These are phyloP conservation scores for Hypoxylon intermedium DNA, from an alignment of 495 filamentous ascomycete genomes.

Conservation along the genomic window DNA sequence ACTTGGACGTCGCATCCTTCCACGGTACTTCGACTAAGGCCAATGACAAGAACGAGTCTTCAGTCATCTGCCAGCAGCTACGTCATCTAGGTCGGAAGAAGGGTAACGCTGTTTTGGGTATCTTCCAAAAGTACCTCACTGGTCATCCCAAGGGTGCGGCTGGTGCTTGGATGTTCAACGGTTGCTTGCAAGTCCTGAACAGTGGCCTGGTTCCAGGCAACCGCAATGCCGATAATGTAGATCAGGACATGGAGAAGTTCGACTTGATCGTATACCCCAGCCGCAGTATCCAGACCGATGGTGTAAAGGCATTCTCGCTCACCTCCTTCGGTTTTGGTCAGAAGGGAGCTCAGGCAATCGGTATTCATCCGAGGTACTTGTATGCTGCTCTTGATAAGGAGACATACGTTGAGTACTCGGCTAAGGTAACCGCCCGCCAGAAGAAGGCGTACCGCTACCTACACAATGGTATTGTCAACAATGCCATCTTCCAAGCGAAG, in stretches of 20 bases:
- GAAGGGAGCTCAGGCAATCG: conserved; percentile 97
- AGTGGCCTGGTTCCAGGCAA: conserved; percentile 94
- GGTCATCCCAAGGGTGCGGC: conserved; percentile 99
- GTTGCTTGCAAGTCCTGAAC: conserved; percentile 92
- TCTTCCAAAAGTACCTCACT: conserved; percentile 99
- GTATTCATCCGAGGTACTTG: conserved; percentile 94
- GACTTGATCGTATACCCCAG: conserved; percentile 98
- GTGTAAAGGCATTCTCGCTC: conserved; percentile 96
- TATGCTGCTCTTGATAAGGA: conserved; percentile 91
- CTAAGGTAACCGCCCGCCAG: conserved; percentile 88
- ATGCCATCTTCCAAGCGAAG: conserved; percentile 97
- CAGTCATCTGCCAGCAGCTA: conserved; percentile 96
- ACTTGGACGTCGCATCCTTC: conserved; percentile 94
- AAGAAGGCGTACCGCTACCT: conserved; percentile 98
- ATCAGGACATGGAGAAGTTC: conserved; percentile 94
- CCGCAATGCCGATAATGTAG: conserved; percentile 97
- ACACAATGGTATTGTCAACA: conserved; percentile 96
- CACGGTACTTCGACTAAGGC: conserved; percentile 98
- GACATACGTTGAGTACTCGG: conserved; percentile 80
- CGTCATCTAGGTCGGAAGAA: conserved; percentile 92
- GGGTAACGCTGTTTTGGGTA: conserved; percentile 93
- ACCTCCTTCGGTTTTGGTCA: conserved; percentile 99
- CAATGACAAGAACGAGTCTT: conserved; percentile 99
- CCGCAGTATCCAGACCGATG: conserved; percentile 94
- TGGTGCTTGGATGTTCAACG: conserved; percentile 99